Conservation (phyloP, 2,329 filamentous ascomycete genomes). For the Fusarium multiceps region DNA sequence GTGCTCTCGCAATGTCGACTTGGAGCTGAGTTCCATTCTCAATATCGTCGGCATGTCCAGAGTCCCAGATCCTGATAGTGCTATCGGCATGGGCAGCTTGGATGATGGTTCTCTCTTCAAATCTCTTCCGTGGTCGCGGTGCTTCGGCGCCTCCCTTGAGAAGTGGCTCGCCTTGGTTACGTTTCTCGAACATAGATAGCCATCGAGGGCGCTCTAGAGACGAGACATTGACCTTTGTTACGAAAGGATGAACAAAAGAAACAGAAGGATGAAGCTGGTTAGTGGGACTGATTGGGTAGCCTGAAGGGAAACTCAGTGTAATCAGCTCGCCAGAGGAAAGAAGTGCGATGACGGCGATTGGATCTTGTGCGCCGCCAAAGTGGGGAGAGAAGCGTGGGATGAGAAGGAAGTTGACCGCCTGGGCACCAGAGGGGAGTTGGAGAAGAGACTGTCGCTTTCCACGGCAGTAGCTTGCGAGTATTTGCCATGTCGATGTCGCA, state of each 20-base stretch:
- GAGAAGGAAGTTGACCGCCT: constrained; percentile 82
- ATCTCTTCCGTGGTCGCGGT: constrained; percentile 75
- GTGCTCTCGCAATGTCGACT: constrained; percentile 84
- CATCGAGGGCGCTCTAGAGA: constrained; percentile 82
- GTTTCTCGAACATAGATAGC: constrained; percentile 89
- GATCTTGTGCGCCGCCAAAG: constrained; percentile 89
- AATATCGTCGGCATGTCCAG: constrained; percentile 90
- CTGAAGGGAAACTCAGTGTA: constrained; percentile 91
- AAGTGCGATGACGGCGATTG: constrained; percentile 83
- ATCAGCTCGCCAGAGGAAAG: constrained; percentile 89
- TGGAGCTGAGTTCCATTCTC: constrained; percentile 87
- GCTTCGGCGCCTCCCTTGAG: constrained; percentile 83
- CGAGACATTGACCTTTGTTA: constrained; percentile 77
- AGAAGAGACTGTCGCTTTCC: constrained; percentile 79
- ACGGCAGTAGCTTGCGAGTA: constrained; percentile 80
- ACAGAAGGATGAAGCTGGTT: constrained; percentile 92
- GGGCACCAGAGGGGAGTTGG: constrained; percentile 79
- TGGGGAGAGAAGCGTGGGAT: constrained; percentile 86
- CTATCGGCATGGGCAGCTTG: constrained; percentile 91
- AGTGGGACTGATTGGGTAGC: constrained; percentile 89
- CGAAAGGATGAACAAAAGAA: constrained; percentile 90
- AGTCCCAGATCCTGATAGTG: constrained; percentile 92
- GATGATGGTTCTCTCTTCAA: constrained; percentile 85
- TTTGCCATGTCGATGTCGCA: constrained; percentile 89
- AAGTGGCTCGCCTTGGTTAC: constrained; percentile 80